Percentiles rank a stretch among this genome's conserved stretches.
Conservation (phyloP, 805 yeast species). For the Candida tibetensis region DNA sequence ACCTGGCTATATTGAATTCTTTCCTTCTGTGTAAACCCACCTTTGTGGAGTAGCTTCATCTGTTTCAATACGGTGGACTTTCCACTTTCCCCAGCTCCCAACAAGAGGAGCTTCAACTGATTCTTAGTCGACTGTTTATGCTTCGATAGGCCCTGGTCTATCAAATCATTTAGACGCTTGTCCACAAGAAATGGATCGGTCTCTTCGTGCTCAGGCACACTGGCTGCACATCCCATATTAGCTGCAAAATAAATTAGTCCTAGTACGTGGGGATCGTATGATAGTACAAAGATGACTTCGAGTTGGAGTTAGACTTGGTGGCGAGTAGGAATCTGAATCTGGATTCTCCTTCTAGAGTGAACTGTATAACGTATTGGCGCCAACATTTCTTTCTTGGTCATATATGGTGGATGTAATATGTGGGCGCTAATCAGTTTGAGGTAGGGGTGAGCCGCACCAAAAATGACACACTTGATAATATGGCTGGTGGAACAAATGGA, state of each 20-base stretch:
- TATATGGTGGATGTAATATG: too few relatives aligned
- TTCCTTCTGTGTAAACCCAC: conserved; percentile 80
- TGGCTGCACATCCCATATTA: conserved; percentile 76
- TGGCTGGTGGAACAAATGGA: neutral
- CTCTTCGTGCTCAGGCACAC: conserved; percentile 43
- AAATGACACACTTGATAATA: conserved; percentile 14
- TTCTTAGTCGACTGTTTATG: conserved; percentile 52
- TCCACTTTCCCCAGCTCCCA: conserved; percentile 95
- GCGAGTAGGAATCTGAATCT: too few relatives aligned
- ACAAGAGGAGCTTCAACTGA: conserved; percentile 67
- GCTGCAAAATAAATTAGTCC: too few relatives aligned
- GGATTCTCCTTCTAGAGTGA: too few relatives aligned
- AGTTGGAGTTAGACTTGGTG: too few relatives aligned
- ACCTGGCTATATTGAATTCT: conserved; percentile 77
- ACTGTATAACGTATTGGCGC: too few relatives aligned
- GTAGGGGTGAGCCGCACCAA: conserved; percentile 20
- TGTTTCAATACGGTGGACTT: conserved; percentile 91
- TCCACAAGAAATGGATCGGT: conserved; percentile 54
- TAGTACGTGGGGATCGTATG: too few relatives aligned
- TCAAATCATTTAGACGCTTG: conserved; percentile 55
- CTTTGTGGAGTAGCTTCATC: conserved; percentile 78
- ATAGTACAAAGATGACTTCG: too few relatives aligned
- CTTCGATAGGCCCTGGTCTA: conserved; percentile 58
- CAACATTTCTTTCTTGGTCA: too few relatives aligned
- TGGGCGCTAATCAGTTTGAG: too few relatives aligned